Evolutionary conservation across 805 yeast species (phyloP).

Genomic region (Cyberlindnera lachancei): DNA sequence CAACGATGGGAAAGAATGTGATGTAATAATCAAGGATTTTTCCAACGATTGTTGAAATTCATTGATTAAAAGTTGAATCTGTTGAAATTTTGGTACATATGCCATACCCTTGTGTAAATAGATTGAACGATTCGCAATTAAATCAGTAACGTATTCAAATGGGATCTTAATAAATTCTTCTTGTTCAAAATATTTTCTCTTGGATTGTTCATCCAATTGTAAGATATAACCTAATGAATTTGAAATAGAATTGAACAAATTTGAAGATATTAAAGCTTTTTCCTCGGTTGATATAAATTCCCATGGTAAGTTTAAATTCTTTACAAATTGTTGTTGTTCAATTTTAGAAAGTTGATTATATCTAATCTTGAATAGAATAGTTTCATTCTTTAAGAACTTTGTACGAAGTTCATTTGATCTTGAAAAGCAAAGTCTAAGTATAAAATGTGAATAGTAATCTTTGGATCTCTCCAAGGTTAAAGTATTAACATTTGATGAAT

Average conservation of each 20-base stretch:
- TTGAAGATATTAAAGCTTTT: constrained; percentile 37
- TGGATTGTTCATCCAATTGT: constrained; percentile 35
- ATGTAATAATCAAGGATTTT: constrained; percentile 52
- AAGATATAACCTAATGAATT: constrained; percentile 27
- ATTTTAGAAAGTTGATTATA: constrained; percentile 51
- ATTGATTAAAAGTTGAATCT: constrained; percentile 56
- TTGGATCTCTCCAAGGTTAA: constrained; percentile 51
- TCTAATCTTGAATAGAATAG: constrained; percentile 65
- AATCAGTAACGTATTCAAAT: constrained; percentile 75
- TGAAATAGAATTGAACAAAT: constrained; percentile 50
- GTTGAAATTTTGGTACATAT: constrained; percentile 78
- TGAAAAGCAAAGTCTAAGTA: constrained; percentile 83
- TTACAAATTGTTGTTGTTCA: constrained; percentile 70
- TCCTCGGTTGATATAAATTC: constrained; percentile 59
- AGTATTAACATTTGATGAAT: constrained; percentile 27
- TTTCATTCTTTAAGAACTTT: constrained; percentile 73
- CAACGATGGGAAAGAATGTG: constrained; percentile 70
- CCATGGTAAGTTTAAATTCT: constrained; percentile 62
- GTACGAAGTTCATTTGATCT: constrained; percentile 75
- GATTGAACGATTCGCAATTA: constrained; percentile 68
- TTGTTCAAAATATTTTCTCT: constrained; percentile 39
- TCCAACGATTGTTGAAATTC: constrained; percentile 51
- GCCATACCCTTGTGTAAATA: constrained; percentile 65
- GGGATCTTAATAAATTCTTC: constrained; percentile 80
- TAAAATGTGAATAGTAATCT: constrained; percentile 89